Base-by-base conservation (phyloP, 2,329 filamentous ascomycete species). In the Penicillium sp. region DNA sequence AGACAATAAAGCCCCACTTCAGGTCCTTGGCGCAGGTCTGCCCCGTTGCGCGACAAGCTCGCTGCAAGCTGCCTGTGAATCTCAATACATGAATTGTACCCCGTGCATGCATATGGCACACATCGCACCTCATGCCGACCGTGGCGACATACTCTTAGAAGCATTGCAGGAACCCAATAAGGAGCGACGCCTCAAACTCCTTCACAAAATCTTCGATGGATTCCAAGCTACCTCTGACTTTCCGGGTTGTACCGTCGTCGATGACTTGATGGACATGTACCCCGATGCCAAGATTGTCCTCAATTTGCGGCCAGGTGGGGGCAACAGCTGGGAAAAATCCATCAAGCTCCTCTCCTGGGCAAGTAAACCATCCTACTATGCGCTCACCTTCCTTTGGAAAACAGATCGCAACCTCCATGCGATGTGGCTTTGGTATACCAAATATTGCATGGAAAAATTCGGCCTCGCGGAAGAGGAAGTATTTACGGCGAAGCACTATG, bases 41-140 rank as follows among this genome's bases (percentile, higher is more conserved):
- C 61, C 58, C 11, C 56, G 52, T 0, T 57, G 52, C 26, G 54
- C 58, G 47, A 63, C 54, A 24, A 59, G 54, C 4, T 61, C 58
- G 5, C 42, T 61, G 19, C 55, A 61, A 55, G 48, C 60, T n/a
- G 58, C 58, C 8, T n/a, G 60, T 11, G 58, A 58, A 43, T 35
- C 55, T 8, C 24, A 58, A 26, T 24, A 52, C n/a, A 37, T 51
- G n/a, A 37, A 26, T 5, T 39, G 29, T 5, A 11, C 16, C n/a
- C 55, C 59, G 3, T 60, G 55, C 7, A 49, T 62, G 5, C 57
- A 62, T 33, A 60, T 60, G 52, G 59, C 52, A 3, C 52, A 60
- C 5, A 43, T 57, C 3, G 55, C 55, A 22, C 59, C 59, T 11
- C 52, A 61, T 6, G 33, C 52, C 1, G 52, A 51, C 5, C 49